A percentile compares a stretch with the other conserved stretches of the same genome.
These are phyloP conservation scores for Talaromyces thailandensis DNA, from an alignment of 495 filamentous ascomycete genomes.

Conservation along the genomic window DNA sequence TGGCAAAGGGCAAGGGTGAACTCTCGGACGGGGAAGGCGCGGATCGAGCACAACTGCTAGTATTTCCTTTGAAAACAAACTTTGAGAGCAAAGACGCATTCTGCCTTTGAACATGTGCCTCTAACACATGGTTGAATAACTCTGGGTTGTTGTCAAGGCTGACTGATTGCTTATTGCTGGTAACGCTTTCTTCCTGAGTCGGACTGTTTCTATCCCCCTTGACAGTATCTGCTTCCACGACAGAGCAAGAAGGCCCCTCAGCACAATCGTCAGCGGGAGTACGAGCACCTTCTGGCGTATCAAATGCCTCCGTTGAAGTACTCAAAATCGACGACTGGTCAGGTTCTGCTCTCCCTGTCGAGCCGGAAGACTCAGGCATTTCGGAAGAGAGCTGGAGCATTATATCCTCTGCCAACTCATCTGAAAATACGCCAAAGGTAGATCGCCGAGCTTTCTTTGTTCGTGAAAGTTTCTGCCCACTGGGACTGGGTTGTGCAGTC, in stretches of 20 bases:
- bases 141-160: conserved; percentile 15
- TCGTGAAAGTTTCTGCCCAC: conserved; percentile 32
- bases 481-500: conserved; percentile 39
- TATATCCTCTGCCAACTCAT: conserved; percentile 56
- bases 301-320: neutral
- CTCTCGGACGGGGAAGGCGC: conserved; percentile 1
- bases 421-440: conserved; percentile 53
- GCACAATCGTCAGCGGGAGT: neutral
- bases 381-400: conserved; percentile 45
- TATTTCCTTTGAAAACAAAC: conserved; percentile 16
- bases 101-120: conserved; percentile 28
- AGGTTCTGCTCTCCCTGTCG: conserved; percentile 12
- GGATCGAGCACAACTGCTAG: neutral
- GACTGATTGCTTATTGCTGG: conserved; percentile 7
- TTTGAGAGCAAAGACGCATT: conserved; percentile 27
- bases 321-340: conserved; percentile 8
- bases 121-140: conserved; percentile 23
- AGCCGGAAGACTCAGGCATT: conserved; percentile 16
- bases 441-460: conserved; percentile 40
- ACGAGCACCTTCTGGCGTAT: neutral
- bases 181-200: neutral
- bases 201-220: neutral
- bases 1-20: conserved; percentile 7
- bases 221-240: neutral
- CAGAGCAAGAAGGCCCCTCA: neutral